Base-by-base conservation (phyloP, 306 rosid species). In the Fragaria vesca region DNA sequence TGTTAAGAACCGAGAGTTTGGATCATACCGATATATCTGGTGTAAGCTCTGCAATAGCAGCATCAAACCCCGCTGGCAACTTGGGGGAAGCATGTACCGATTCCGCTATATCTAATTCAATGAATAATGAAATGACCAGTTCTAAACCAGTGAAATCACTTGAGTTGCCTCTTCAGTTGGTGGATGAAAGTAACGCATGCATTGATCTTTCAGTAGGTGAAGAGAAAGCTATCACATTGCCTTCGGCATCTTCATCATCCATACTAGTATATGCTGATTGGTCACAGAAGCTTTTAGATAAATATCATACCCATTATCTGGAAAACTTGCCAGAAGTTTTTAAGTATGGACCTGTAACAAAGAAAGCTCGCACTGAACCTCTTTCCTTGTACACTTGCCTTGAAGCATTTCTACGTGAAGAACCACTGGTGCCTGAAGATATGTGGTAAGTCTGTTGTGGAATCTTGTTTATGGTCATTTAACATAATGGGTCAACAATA, bases 351-450 rank as follows among this genome's bases (percentile, higher is more conserved):
- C 96, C 97, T 73, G 90, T 86, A 57, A 81, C 94, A 73, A 95
- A 95, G 90, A 95, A 95, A 86, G 89, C 97, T 76, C 96, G 98
- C 54, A 87, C 84, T 55, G 98, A 95, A 82, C 97, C 97, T 40
- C 98, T 88, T 79, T 95, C 98, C 17, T 76, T 95, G 88, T 95
- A 95, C 87, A 88, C 97, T 73, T 95, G 98, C 85, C 85, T 95
- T 68, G 97, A 92, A 87, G 96, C 98, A 80, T 95, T 95, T 86
- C 89, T 95, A 81, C 96, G 97, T 28, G 98, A 95, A 88, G 98
- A 95, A 80, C 98, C 98, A 73, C 75, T 95, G 78, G 98, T 95
- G 76, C 98, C 97, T 81, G 97, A 95, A 87, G 99, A 95, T 83
- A 95, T 95, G 99, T 95, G 99, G 99, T 95, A 77, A 86, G 97